Evolutionary conservation across 768 basidiomycete species (phyloP), one percentile per base, ranked within the genome.

Genomic region (Phylloporus sp.): DNA sequence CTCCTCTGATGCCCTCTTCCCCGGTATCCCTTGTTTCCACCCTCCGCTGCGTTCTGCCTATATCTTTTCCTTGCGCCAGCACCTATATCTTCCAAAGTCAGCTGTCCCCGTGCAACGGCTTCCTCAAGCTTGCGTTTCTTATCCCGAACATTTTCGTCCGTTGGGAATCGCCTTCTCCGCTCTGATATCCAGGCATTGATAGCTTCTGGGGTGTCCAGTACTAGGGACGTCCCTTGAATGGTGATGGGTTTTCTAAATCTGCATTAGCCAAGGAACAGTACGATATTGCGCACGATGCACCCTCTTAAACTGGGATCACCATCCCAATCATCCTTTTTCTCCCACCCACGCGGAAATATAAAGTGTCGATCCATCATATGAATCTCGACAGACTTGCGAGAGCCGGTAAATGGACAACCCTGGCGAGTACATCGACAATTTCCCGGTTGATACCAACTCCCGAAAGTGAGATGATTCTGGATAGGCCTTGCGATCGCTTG

Each of bases 291-390:
- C 26, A 17, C 18, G 13, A 58, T 69, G 49, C 51, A 88, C 88
- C 87, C 86, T 67, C 81, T 87, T 42, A 91, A 71, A 64, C 79
- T 83, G 14, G 84, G 86, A 66, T 90, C 89, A 3, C 89, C 81
- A 59, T 89, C 88, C 87, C 88, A 90, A 24, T 84, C 84, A 28
- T 63, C 46, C 58, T 71, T 77, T 45, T 75, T 73, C 53, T 82
- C 71, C 82, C 84, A 89, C 18, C 81, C 83, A 35, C 78, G 75
- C 20, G 90, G 90, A 53, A 80, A 90, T 38, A 91, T 80, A 34
- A 92, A 73, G 63, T 92, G 90, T n/a, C 89, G 75, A 56, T 91
- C 90, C 89, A 90, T 91, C 81, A 81, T 84, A 59, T 93, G 90
- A 23, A 71, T 73, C 63, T 90, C 84, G 14, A 90, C 78, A 21